Base-by-base conservation (phyloP, 2,329 filamentous ascomycete species). In the Escovopsis sp. region DNA sequence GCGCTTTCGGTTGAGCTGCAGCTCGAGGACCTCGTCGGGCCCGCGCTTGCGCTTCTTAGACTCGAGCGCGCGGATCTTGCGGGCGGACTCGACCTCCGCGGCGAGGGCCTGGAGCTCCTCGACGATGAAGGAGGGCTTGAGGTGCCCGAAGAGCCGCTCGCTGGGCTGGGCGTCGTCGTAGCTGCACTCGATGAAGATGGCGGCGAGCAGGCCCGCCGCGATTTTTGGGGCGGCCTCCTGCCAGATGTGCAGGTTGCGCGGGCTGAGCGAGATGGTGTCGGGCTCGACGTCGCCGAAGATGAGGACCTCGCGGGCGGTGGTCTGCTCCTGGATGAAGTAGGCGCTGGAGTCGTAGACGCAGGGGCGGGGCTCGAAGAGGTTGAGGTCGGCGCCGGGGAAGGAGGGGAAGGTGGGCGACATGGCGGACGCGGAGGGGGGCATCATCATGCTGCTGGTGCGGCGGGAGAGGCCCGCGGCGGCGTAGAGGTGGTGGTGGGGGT, bases 231-330 rank as follows among this genome's bases (percentile, higher is more conserved):
- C 88, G 0, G 88, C 88, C 49, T 90, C 82, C 44, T 74, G 70
- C 90, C 90, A 98, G 12, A 98, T 75, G 12, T 66, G 64, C n/a
- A 69, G 61, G 44, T 90, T 96, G 17, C 87, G 76, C 1, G 88
- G 86, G 2, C 73, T 79, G 2, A 88, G 58, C 0, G 85, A 92
- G 18, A 96, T 59, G 8, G 76, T 79, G 55, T 98, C 90, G 1
- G 90, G 86, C 51, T 98, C 90, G 27, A 96, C 83, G 45, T 98
- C 90, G 14, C 90, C 90, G 52, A 94, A 96, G 33, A 98, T 82
- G 40, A 98, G 71, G 3, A 96, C 72, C 56, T 98, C 88, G 23
- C 70, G 70, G 2, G 72, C 70, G 0, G 75, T 80, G 1, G 61
- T 53, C 25, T 78, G 64, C 40, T 90, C 81, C 27, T 84, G 80